Conservation (phyloP, 192 early-diverging fungal species). For the Oehlia diaphana region DNA sequence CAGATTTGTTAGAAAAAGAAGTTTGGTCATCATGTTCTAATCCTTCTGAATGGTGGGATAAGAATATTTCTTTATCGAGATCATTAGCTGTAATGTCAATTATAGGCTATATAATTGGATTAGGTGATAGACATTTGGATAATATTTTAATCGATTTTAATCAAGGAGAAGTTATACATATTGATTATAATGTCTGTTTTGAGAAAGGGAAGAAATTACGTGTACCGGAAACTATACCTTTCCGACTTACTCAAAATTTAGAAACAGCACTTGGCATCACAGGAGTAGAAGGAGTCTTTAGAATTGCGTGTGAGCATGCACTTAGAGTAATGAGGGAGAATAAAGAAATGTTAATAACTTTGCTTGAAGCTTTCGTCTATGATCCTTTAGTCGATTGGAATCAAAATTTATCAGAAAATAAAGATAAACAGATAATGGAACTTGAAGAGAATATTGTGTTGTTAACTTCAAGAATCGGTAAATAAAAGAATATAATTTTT, state of each 20-base stretch:
- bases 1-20: constrained; percentile 63
- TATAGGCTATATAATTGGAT: constrained; percentile 84
- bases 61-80: constrained; percentile 67
- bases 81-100: constrained; percentile 87
- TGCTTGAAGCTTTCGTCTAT: constrained; percentile 93
- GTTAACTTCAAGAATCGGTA: constrained; percentile 17
- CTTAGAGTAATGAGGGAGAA: constrained; percentile 78
- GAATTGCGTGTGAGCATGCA: constrained; percentile 74
- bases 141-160: constrained; percentile 86
- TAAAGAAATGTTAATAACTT: constrained; percentile 75
- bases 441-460: constrained; percentile 8
- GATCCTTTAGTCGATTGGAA: constrained; percentile 77
- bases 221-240: constrained; percentile 90
- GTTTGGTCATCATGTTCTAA: constrained; percentile 62
- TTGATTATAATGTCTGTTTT: constrained; percentile 96
- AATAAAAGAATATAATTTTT: background rate
- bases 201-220: constrained; percentile 87
- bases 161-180: constrained; percentile 89
- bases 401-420: constrained; percentile 36
- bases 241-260: constrained; percentile 87
- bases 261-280: constrained; percentile 85
- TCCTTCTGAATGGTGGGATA: constrained; percentile 76
- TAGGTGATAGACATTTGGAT: constrained; percentile 92
- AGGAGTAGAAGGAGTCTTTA: constrained; percentile 79
- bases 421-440: constrained; percentile 28